Conservation (phyloP, 2,329 filamentous ascomycete species). For the Didymella pomorum region DNA sequence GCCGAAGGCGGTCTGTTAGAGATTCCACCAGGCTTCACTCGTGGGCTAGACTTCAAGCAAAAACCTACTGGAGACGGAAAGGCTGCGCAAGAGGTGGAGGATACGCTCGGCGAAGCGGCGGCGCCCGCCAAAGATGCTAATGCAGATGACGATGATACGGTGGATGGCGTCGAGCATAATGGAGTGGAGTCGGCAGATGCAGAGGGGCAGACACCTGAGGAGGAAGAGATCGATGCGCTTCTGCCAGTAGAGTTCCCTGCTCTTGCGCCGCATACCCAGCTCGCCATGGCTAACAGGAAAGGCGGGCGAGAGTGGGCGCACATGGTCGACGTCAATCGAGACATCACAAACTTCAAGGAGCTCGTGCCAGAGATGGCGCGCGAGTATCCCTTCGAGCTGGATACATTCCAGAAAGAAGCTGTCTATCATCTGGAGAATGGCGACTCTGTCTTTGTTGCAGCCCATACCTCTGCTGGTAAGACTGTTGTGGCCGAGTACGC, state of each 20-base stretch:
- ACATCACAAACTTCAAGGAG: conserved; percentile 92
- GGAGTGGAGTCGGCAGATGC: conserved; percentile 55
- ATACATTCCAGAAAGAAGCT: conserved; percentile 98
- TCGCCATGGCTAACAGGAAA: conserved; percentile 76
- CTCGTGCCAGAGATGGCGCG: conserved; percentile 95
- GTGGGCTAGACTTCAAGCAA: conserved; percentile 77
- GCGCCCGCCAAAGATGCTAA: conserved; percentile 36
- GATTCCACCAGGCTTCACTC: conserved; percentile 79
- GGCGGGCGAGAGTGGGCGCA: conserved; percentile 93
- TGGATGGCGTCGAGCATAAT: conserved; percentile 34
- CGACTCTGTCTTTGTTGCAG: conserved; percentile 97
- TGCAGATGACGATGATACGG: conserved; percentile 36
- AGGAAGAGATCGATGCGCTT: conserved; percentile 80
- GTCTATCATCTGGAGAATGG: conserved; percentile 96
- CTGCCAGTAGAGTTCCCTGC: conserved; percentile 93
- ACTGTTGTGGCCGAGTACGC: conserved; percentile 98
- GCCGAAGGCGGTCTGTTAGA: conserved; percentile 80
- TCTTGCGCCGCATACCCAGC: conserved; percentile 80
- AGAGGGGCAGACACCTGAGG: conserved; percentile 53
- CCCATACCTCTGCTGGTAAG: conserved; percentile 96
- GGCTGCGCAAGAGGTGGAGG: conserved; percentile 74
- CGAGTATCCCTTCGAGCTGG: conserved; percentile 96
- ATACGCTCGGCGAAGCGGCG: conserved; percentile 64
- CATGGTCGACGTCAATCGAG: conserved; percentile 94
- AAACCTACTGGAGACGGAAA: conserved; percentile 65